These are phyloP conservation scores for Boletus sp. DNA, from an alignment of 1,284 basidiomycete genomes.

Conservation along the genomic window DNA sequence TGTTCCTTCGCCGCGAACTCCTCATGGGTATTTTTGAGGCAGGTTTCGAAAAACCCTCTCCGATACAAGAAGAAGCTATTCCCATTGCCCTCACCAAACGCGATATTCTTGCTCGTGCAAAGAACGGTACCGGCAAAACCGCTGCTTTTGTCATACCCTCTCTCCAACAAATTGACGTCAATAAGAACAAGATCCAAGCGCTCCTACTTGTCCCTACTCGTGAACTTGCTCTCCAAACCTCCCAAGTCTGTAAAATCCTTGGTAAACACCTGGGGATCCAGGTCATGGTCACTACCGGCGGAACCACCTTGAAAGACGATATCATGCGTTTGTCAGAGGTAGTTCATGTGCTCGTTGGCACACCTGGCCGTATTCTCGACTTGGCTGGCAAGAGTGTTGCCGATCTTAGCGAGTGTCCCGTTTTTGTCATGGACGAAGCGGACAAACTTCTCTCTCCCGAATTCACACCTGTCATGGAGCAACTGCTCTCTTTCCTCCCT, in stretches of 20 bases:
- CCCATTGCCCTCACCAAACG: slow-evolving; percentile 86
- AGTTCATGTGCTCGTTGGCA: slow-evolving; percentile 97
- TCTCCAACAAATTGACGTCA: slow-evolving; percentile 90
- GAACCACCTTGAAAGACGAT: slow-evolving; percentile 97
- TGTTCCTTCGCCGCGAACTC: slow-evolving; percentile 77
- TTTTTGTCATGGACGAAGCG: slow-evolving; percentile 99
- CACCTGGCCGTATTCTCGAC: slow-evolving; percentile 96
- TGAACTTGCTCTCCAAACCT: slow-evolving; percentile 94
- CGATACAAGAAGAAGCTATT: slow-evolving; percentile 98
- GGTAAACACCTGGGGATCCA: slow-evolving; percentile 96
- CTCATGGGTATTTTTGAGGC: slow-evolving; percentile 97
- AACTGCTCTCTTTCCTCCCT: slow-evolving; percentile 87
- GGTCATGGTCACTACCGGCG: slow-evolving; percentile 99
- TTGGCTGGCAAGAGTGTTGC: slow-evolving; percentile 93
- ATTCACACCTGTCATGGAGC: slow-evolving; percentile 99
- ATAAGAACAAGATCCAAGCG: slow-evolving; percentile 91
- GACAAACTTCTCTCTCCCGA: slow-evolving; percentile 98
- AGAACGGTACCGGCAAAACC: slow-evolving; percentile 95
- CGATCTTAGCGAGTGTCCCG: slow-evolving; percentile 91
- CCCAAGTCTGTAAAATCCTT: slow-evolving; percentile 96
- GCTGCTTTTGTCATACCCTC: slow-evolving; percentile 98
- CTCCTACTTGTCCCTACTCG: slow-evolving; percentile 94
- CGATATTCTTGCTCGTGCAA: slow-evolving; percentile 91
- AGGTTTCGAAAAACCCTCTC: slow-evolving; percentile 95
- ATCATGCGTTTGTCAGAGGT: slow-evolving; percentile 90